Conservation (phyloP, 2,329 filamentous ascomycete genomes). For the Ophiosphaerella korrae region DNA sequence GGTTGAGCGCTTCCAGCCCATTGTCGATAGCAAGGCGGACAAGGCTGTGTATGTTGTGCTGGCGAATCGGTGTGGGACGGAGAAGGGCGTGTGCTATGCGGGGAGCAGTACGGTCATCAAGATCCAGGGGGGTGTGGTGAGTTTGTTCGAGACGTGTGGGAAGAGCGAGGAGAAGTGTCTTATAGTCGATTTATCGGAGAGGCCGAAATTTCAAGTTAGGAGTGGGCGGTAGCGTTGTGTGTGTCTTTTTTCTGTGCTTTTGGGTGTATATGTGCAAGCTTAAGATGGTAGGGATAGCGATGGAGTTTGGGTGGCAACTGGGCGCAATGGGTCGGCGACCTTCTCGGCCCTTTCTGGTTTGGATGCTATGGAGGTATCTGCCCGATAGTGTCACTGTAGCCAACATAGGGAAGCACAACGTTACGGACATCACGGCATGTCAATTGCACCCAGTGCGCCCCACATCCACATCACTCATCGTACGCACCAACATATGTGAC, state of each 20-base stretch:
- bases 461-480: slow-evolving; percentile 12
- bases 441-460: background rate
- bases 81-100: slow-evolving; percentile 70
- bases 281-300: background rate
- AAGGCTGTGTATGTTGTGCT: slow-evolving; percentile 70
- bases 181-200: slow-evolving; percentile 66
- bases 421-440: background rate
- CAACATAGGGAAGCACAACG: background rate
- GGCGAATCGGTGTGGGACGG: slow-evolving; percentile 71
- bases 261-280: background rate
- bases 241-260: background rate
- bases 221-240: slow-evolving; percentile 24
- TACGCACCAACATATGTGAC: slow-evolving; percentile 17
- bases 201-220: slow-evolving; percentile 43
- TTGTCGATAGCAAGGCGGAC: slow-evolving; percentile 43
- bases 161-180: slow-evolving; percentile 72
- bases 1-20: slow-evolving; percentile 71
- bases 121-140: slow-evolving; percentile 68
- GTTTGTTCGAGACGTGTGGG: slow-evolving; percentile 71
- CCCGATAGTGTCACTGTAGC: too few relatives aligned
- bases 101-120: slow-evolving; percentile 75
- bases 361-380: background rate
- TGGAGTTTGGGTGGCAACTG: too few relatives aligned
- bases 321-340: background rate
- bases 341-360: background rate